These are phyloP conservation scores for Trifolium dubium DNA, from an alignment of 306 rosid species.

Conservation along the genomic window DNA sequence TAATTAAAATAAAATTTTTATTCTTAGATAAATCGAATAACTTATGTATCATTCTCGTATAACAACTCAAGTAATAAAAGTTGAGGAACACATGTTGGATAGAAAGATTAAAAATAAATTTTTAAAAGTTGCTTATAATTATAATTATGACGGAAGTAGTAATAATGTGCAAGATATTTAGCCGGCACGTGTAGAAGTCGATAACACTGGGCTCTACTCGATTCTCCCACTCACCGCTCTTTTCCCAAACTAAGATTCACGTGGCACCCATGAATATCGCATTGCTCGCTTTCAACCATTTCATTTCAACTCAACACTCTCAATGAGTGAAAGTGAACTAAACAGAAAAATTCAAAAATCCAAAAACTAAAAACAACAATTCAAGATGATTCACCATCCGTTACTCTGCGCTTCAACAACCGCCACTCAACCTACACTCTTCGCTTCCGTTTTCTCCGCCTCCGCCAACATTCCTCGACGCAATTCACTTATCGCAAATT, in stretches of 20 bases:
- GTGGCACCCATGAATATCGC: conserved; percentile 4
- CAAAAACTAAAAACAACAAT: background rate
- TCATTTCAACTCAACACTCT: background rate
- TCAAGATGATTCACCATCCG: conserved; percentile 62
- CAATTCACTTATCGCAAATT: conserved; percentile 43
- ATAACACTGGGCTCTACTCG: background rate
- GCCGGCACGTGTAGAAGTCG: background rate
- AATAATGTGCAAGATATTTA: background rate
- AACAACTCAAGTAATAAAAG: no score
- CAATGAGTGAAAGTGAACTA: background rate
- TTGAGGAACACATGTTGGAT: no score
- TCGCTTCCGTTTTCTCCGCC: conserved; percentile 39
- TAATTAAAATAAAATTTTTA: no score
- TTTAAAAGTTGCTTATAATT: no score
- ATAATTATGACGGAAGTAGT: no score
- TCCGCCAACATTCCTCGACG: conserved; percentile 24
- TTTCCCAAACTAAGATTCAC: conserved; percentile 11
- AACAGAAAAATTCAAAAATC: background rate
- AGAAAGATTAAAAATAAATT: no score
- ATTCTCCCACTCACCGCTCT: background rate
- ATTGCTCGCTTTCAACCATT: background rate
- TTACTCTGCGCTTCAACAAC: conserved; percentile 51
- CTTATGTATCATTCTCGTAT: no score
- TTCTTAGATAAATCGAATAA: no score
- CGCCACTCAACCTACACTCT: conserved; percentile 46